Evolutionary conservation across 768 basidiomycete species (phyloP).

Genomic region (Mrakia blollopis): DNA sequence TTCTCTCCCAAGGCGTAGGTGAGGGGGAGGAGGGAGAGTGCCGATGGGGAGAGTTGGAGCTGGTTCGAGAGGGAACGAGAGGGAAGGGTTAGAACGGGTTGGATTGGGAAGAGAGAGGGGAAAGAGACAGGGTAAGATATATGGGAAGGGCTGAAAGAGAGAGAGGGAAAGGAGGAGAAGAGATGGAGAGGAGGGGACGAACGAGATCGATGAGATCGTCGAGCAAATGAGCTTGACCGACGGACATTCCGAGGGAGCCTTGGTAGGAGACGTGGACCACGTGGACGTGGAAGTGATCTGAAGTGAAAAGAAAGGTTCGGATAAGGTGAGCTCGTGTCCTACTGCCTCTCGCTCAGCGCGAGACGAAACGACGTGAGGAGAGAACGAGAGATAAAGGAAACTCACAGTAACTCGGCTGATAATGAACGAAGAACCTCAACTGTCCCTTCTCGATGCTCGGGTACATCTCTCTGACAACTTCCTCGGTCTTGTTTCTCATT

Average conservation of each 20-base stretch:
- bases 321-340: not conserved
- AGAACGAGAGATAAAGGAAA: too few species aligned
- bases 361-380: too few species aligned
- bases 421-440: conserved; percentile 80
- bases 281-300: conserved; percentile 93
- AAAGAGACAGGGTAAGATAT: not conserved
- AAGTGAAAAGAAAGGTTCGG: not conserved
- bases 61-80: conserved; percentile 39
- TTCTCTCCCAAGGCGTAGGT: conserved; percentile 80
- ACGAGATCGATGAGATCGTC: conserved; percentile 88
- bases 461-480: conserved; percentile 60
- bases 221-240: conserved; percentile 87
- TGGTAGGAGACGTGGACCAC: conserved; percentile 71
- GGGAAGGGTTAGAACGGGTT: conserved; percentile 14
- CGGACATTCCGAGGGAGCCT: conserved; percentile 62
- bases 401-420: conserved; percentile 93
- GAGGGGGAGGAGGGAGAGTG: conserved; percentile 43
- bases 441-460: conserved; percentile 55
- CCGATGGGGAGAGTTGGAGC: conserved; percentile 57
- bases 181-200: not conserved
- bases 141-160: not conserved
- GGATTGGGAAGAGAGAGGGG: not conserved
- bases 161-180: conserved; percentile 34
- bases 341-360: too few species aligned
- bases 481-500: conserved; percentile 57